Base-by-base conservation (phyloP, 345 rosid genomes). In the Corymbia maculata region DNA sequence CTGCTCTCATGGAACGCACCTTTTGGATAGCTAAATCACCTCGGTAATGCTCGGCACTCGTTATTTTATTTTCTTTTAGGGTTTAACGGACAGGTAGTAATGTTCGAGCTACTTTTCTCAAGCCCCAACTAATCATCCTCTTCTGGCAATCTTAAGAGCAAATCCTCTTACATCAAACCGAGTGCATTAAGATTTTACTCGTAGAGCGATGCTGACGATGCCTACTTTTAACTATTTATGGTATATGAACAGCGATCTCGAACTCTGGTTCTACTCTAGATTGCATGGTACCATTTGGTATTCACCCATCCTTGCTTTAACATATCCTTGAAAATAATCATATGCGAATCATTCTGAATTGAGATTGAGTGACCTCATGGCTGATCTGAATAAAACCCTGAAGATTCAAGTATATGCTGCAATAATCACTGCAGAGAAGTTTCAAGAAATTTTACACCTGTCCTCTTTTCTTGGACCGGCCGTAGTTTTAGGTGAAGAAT, bases 141-240 rank as follows among this genome's bases (percentile, higher is more conserved):
- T 36, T 5, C 2, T 4, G 6, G 26, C 47, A 75, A 75, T 36
- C 0, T 36, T 75, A 36, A 75, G 14, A 49, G 0, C 26, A 36
- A 45, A 17, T 3, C 36, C 42, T 70, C 26, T 5, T 47, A 5
- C 45, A 75, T 75, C 14, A 36, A 75, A 19, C 26, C 49, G 36
- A 5, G 82, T 75, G 13, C 26, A 36, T 5, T 75, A 36, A 17
- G 49, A 75, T 75, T 70, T 75, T 9, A 17, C 82, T 36, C 0
- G 26, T 5, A 8, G 13, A 70, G 82, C 0, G 4, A 19, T 42
- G 8, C 26, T 17, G 6, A 9, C 0, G 1, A 70, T 70, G 0
- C 45, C 16, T 68, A 32, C 42, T 2, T 68, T 68, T 32, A 32
- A 15, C 22, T 68, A 32, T 32, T 8, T 68, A 5, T 68, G 6